Evolutionary conservation across 345 rosid species (phyloP), one percentile per base, ranked within the genome.

Genomic region (Eutrema heterophyllum): DNA sequence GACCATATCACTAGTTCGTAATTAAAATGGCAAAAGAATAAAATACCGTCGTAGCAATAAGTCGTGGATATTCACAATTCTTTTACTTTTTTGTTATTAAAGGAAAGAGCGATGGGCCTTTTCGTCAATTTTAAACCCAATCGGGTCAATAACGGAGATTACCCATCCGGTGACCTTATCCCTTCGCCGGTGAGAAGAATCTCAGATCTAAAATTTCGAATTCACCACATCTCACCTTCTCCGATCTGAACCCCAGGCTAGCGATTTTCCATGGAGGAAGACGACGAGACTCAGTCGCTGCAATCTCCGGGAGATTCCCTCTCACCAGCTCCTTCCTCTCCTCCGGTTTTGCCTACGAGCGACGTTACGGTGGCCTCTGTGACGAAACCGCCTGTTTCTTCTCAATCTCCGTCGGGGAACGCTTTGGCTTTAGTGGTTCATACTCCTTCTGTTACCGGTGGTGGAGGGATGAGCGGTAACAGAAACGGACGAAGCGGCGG

Each of bases 261-360:
- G 12, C 51, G 54, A 38, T 27, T 49, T 56, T 8, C 75, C n/a
- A 83, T 86, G 90, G 92, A 88, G 1, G 88, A 86, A 59, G 87
- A 84, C 5, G 92, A 83, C 39, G 89, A 86, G 73, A 77, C 79
- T 64, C 88, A 65, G 4, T 81, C 85, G 30, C 79, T 49, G 12
- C 80, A 53, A 6, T 82, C 85, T 43, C 82, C 79, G 7, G 53
- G 43, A 27, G 75, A 70, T 32, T 65, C 74, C 9, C 67, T 62
- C 7, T 83, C 88, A 67, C 79, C 87, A 67, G 48, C 78, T n/a
- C 72, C 74, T 16, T 33, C 81, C 3, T 59, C 81, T 54, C 75
- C 79, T 9, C 79, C 72, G 36, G 15, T 67, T 66, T 29, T 58
- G 13, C 78, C 72, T 6, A 32, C 62, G 7, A 79, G 49, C 84